Evolutionary conservation across 176 grass and related monocot genomes (phyloP).

Genomic region (Thalia dealbata): DNA sequence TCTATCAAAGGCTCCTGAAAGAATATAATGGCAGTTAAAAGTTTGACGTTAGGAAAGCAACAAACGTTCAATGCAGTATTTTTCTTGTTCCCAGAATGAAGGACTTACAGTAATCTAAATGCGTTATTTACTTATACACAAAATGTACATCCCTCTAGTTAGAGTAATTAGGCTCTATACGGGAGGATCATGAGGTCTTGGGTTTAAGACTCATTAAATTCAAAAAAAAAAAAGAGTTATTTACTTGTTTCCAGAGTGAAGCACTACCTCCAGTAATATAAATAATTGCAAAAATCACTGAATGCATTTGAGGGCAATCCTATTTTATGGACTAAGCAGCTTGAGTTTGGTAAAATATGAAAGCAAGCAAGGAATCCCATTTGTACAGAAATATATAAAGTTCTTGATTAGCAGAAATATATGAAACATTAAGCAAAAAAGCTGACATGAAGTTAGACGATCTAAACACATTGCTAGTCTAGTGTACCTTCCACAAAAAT

Average conservation of each 20-base stretch:
- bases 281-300: too few relatives aligned
- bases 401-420: neutral
- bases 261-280: too few relatives aligned
- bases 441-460: neutral
- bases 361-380: too few relatives aligned
- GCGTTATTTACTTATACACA: too few relatives aligned
- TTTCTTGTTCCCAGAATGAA: neutral
- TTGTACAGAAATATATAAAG: too few relatives aligned
- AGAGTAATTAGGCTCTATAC: too few relatives aligned
- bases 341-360: neutral
- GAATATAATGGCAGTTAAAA: neutral
- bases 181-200: too few relatives aligned
- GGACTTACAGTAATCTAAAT: neutral
- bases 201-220: too few relatives aligned
- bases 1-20: neutral
- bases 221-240: too few relatives aligned
- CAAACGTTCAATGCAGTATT: neutral
- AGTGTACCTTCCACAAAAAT: neutral
- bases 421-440: neutral
- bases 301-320: neutral
- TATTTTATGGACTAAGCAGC: neutral
- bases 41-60: neutral
- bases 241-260: too few relatives aligned
- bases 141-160: too few relatives aligned
- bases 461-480: neutral